Evolutionary conservation across 2,329 filamentous ascomycete genomes (phyloP), one percentile per base, ranked within the genome.

Genomic region (Nothomitra cinnamomea): DNA sequence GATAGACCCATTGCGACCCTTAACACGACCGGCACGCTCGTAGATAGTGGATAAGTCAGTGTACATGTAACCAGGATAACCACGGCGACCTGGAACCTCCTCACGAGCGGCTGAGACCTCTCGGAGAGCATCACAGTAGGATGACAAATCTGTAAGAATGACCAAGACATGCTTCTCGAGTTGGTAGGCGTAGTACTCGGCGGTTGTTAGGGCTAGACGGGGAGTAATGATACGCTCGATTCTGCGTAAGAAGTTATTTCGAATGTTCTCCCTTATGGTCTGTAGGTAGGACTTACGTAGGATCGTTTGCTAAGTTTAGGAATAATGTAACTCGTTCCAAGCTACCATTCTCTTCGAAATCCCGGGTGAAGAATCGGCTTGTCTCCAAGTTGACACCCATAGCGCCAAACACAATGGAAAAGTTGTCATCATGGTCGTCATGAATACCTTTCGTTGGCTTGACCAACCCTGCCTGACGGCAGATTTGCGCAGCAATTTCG

Each of bases 341-440:
- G 72, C 87, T 94, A 62, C 94, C 94, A 70, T 98, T 98, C 78
- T 98, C 88, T 70, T 98, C 92, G 65, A 98, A 98, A 65, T 98
- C 92, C 60, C 87, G 80, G 38, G 90, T 96, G 76, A 98, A 98
- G 80, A 98, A 98, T 63, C 92, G 85, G 63, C 85, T 87, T 32
- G 92, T 98, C 69, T 98, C 92, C 83, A 98, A 82, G 75, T 98
- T 98, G 62, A 98, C 92, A 88, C 92, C 92, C 92, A 98, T 98
- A 65, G 92, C 92, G 66, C 87, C 94, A 67, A 98, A 98, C 55
- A 98, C 92, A 64, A 98, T 98, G 57, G 89, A 95, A 78, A 98
- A 98, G 76, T 98, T 98, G 66, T 98, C 92, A 65, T 95, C 88
- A 70, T 98, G 92, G 54, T 82, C 89, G 65, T 98, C 94, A 66